phyloP scores from a whole-genome alignment of 441 rosid species.

The Mallotus japonicus region DNA sequence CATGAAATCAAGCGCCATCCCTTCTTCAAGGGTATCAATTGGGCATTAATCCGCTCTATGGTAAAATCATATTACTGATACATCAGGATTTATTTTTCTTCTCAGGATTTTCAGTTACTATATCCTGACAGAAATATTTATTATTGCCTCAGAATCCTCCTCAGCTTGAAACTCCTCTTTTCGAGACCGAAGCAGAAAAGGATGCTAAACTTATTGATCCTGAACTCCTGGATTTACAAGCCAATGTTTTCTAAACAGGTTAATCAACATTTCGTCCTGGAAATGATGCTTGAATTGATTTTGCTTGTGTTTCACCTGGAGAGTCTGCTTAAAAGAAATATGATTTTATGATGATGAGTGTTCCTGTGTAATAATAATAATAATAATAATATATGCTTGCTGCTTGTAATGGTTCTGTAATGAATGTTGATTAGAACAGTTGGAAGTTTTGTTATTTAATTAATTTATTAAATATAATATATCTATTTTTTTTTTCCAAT shows the following conservation, averaged over 20 bases:
- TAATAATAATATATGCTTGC: background rate
- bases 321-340: no score
- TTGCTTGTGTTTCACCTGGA: background rate
- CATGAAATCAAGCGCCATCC: slow-evolving; percentile 76
- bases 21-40: slow-evolving; percentile 74
- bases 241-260: slow-evolving; percentile 62
- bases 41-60: slow-evolving; percentile 89
- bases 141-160: slow-evolving; percentile 62
- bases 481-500: no score
- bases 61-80: slow-evolving; percentile 35
- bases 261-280: background rate
- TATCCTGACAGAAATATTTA: background rate
- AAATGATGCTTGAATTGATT: background rate
- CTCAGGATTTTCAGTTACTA: no score
- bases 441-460: slow-evolving; percentile 19
- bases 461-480: background rate
- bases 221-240: slow-evolving; percentile 66
- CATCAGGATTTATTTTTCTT: no score
- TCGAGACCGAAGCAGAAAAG: slow-evolving; percentile 40
- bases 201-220: slow-evolving; percentile 54
- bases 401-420: background rate
- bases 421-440: background rate
- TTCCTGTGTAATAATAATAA: background rate
- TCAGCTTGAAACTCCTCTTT: slow-evolving; percentile 63
- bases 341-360: no score